Conservation (phyloP, 2,329 filamentous ascomycete species). For the Triangularia verruculosa region DNA sequence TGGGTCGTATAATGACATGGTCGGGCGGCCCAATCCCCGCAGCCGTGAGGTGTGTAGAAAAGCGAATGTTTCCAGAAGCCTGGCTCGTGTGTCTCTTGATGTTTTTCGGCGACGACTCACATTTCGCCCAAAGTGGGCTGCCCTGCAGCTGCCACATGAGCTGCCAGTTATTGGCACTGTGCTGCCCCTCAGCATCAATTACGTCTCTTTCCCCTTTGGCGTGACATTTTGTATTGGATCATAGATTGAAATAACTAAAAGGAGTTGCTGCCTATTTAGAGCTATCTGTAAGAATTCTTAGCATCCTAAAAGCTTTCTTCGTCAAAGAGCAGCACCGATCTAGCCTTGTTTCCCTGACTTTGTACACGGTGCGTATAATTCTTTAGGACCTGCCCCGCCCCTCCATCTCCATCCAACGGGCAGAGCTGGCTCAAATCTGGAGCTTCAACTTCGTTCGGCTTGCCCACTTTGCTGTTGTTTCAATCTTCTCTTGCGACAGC, state of each 20-base stretch:
- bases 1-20: conserved; percentile 36
- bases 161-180: neutral
- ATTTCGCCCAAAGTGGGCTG: conserved; percentile 26
- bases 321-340: too few relatives aligned
- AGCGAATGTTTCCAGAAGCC: conserved; percentile 10
- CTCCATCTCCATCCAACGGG: neutral
- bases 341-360: neutral
- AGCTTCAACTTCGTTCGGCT: neutral
- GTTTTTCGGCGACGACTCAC: conserved; percentile 29
- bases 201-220: too few relatives aligned
- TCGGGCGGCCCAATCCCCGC: conserved; percentile 26
- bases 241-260: too few relatives aligned
- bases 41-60: conserved; percentile 11
- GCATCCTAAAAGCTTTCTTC: too few relatives aligned
- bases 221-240: too few relatives aligned
- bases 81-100: neutral
- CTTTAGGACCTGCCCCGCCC: neutral
- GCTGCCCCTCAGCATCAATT: neutral
- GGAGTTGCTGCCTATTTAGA: too few relatives aligned
- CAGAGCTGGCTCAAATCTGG: neutral
- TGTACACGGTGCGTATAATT: neutral
- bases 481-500: neutral
- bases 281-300: too few relatives aligned
- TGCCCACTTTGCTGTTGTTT: neutral
- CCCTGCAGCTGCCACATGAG: neutral